These are phyloP conservation scores for Boletus holoroseus DNA, from an alignment of 1,284 basidiomycete species.

Conservation along the genomic window DNA sequence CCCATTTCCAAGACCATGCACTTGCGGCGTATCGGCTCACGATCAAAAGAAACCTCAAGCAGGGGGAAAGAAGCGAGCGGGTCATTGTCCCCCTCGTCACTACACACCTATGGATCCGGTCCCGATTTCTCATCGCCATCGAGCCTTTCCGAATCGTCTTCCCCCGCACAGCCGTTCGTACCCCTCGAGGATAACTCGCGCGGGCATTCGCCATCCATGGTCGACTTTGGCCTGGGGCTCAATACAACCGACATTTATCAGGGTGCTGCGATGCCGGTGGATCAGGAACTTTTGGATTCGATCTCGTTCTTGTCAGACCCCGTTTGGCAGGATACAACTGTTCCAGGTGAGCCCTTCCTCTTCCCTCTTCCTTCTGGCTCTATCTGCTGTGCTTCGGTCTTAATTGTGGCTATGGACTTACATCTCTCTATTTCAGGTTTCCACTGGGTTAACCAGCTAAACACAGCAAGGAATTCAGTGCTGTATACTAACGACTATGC, in stretches of 20 bases:
- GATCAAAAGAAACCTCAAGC: conserved; percentile 10
- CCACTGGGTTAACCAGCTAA: conserved; percentile 40
- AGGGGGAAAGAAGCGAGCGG: conserved; percentile 13
- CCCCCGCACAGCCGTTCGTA: conserved; percentile 14
- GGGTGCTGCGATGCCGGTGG: conserved; percentile 43
- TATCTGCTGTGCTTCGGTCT: no score
- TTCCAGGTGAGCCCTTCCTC: conserved; percentile 43
- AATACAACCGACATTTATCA: conserved; percentile 47
- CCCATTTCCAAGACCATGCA: conserved; percentile 19
- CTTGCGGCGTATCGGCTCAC: conserved; percentile 10
- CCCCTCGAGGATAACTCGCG: conserved; percentile 5
- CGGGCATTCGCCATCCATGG: conserved; percentile 14
- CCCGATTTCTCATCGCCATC: conserved; percentile 17
- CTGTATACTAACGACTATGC: conserved; percentile 29
- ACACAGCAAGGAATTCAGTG: conserved; percentile 8
- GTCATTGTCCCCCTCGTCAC: conserved; percentile 12
- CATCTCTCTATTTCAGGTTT: conserved; percentile 30
- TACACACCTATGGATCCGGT: conserved; percentile 1
- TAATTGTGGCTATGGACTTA: background rate
- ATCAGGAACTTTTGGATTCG: conserved; percentile 54
- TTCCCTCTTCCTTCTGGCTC: no score
- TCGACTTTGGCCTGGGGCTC: conserved; percentile 12
- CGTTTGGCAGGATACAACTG: conserved; percentile 48
- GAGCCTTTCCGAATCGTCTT: conserved; percentile 15
- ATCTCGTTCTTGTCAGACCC: conserved; percentile 53